Conservation (phyloP, 352 stramenopile genomes). For the Globisporangium carolinianum region DNA sequence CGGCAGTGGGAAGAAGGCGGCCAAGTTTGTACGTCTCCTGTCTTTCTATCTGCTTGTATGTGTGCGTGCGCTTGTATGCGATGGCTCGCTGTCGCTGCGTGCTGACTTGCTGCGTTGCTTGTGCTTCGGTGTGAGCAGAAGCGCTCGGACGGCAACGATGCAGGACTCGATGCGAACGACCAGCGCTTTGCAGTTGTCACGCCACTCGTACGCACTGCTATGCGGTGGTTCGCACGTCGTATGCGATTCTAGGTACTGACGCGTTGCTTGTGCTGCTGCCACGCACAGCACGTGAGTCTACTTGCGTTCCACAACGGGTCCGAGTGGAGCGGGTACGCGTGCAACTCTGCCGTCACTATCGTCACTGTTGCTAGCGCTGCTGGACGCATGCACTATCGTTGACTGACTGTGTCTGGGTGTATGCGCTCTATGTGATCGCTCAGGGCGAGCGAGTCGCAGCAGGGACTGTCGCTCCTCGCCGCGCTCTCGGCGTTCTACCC, state of each 20-base stretch:
- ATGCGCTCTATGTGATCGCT: background rate
- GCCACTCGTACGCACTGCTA: conserved; percentile 15
- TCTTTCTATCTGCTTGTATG: background rate
- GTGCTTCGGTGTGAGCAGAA: conserved; percentile 21
- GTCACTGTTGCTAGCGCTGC: background rate
- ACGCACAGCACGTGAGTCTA: conserved; percentile 40
- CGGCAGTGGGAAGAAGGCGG: conserved; percentile 29
- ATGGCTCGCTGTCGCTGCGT: background rate
- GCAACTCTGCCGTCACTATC: background rate
- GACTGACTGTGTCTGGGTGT: background rate
- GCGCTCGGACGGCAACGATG: conserved; percentile 47
- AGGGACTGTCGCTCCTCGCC: conserved; percentile 68
- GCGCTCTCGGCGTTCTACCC: conserved; percentile 75
- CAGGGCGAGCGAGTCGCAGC: conserved; percentile 63
- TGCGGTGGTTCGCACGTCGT: too few species aligned
- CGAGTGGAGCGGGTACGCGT: conserved; percentile 49
- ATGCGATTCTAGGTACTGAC: too few species aligned
- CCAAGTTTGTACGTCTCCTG: conserved; percentile 43
- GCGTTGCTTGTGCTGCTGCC: too few species aligned
- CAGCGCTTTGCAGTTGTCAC: conserved; percentile 77
- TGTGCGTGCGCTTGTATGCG: background rate
- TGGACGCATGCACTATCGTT: background rate
- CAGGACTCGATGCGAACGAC: conserved; percentile 42
- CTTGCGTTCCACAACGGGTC: conserved; percentile 69
- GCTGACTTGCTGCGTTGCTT: background rate